Evolutionary conservation across 106 monocot species (phyloP).

Genomic region (Chionographis japonica): DNA sequence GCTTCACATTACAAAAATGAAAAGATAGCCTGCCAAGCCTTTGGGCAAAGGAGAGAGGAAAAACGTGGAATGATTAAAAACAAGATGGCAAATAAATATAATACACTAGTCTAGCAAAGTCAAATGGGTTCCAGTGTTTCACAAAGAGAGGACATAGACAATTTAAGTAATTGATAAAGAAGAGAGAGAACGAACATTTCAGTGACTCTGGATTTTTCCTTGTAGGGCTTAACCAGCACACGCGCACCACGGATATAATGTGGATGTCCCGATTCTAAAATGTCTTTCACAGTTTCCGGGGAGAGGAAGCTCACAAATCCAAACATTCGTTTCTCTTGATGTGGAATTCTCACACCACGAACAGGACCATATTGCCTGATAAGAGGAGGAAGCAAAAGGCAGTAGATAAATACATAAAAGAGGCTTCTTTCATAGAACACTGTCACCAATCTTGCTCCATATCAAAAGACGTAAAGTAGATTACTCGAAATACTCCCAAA

Average conservation of each 20-base stretch:
- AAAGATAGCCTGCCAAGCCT: too few relatives aligned
- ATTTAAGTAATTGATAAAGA: background rate
- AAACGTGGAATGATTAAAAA: too few relatives aligned
- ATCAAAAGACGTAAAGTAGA: background rate
- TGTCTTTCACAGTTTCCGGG: conserved; percentile 50
- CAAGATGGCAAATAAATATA: too few relatives aligned
- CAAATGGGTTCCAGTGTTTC: too few relatives aligned
- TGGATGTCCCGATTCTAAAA: conserved; percentile 43
- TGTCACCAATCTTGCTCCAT: background rate
- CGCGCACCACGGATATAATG: conserved; percentile 55
- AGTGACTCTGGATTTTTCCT: conserved; percentile 40
- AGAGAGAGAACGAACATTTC: conserved; percentile 19
- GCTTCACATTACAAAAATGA: too few relatives aligned
- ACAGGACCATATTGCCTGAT: conserved; percentile 65
- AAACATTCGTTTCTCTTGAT: conserved; percentile 72
- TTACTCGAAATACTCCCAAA: conserved; percentile 72
- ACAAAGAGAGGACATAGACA: too few relatives aligned
- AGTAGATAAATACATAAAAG: too few relatives aligned
- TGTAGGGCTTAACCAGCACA: conserved; percentile 71
- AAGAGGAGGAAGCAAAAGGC: background rate
- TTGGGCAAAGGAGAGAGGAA: too few relatives aligned
- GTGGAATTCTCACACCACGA: conserved; percentile 65
- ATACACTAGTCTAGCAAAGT: too few relatives aligned
- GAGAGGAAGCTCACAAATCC: conserved; percentile 69
- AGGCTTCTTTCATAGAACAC: too few relatives aligned